Evolutionary conservation across 1,284 basidiomycete genomes (phyloP), one percentile per base, ranked within the genome.

Genomic region (Microbotryum scabiosae): DNA sequence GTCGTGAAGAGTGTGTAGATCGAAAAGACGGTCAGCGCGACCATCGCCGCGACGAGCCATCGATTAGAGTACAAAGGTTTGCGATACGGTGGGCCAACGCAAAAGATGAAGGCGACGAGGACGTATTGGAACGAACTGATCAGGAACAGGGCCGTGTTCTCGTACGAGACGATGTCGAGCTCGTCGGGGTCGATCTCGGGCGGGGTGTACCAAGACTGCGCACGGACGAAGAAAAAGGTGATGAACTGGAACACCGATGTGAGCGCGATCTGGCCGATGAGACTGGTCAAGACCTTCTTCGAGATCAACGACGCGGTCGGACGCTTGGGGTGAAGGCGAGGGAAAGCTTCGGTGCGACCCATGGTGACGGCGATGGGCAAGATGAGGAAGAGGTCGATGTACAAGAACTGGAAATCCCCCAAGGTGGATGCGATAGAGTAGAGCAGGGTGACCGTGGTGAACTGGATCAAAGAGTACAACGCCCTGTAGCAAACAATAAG

Each of bases 121-220:
- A 98, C 90, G 76, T 99, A 99, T 77, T 98, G 96, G 83, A 97
- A 98, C 66, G 90, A 94, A 4, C 93, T 97, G 54, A 97, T 81
- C 69, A 97, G 77, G 78, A 98, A 99, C 59, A 99, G 76, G 9
- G 83, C 83, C 9, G 94, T 87, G 75, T 99, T 98, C 75, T 98
- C 96, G 69, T 83, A 93, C 74, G 96, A 98, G 57, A 79, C 83
- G n/a, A 90, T 86, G 68, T 93, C 84, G 58, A 98, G 81, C 72
- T 91, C 84, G 73, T 88, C 83, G 55, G 82, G 84, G 60, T 84
- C 80, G 56, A 80, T 77, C 45, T 79, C 77, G 3, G 86, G 84
- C 45, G 83, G 77, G n/a, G 76, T 74, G 71, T 82, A 82, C 93
- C 93, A 99, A 56, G 82, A 78, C 73, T 96, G 93, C 21, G 78